Percentiles rank a stretch among this genome's conserved stretches.
Conservation (phyloP, 805 yeast species). For the Spencermartinsiella europaea region DNA sequence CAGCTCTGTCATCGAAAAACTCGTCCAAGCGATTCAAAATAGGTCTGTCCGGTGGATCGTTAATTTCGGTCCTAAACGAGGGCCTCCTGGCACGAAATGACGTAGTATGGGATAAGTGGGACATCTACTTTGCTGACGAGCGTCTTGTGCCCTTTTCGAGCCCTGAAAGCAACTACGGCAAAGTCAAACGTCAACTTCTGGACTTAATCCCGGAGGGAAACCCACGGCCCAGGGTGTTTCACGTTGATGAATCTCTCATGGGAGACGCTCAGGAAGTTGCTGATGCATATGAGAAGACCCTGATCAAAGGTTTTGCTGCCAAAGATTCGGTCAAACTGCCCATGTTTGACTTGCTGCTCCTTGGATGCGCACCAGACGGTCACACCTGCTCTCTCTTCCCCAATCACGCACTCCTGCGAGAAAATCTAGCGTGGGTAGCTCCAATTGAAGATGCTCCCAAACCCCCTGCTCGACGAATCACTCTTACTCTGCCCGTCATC, state of each 20-base stretch:
- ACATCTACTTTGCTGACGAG: constrained; percentile 93
- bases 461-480: constrained; percentile 80
- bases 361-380: constrained; percentile 99
- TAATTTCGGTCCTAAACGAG: constrained; percentile 78
- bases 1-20: constrained; percentile 40
- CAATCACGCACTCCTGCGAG: constrained; percentile 81
- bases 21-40: constrained; percentile 64
- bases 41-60: constrained; percentile 90
- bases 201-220: constrained; percentile 54
- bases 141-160: constrained; percentile 84
- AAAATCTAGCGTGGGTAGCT: constrained; percentile 89
- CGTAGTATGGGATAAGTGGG: constrained; percentile 92
- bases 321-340: constrained; percentile 96
- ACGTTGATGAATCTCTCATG: constrained; percentile 71
- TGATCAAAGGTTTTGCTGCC: constrained; percentile 87
- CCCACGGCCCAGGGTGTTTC: constrained; percentile 66
- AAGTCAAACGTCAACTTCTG: constrained; percentile 73
- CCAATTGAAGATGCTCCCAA: constrained; percentile 89
- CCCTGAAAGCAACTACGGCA: constrained; percentile 84
- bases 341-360: constrained; percentile 80
- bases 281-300: constrained; percentile 80
- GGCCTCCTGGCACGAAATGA: constrained; percentile 74
- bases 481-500: constrained; percentile 89
- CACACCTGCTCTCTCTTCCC: constrained; percentile 97
- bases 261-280: constrained; percentile 75